Base-by-base conservation (phyloP, 169 alveolate genomes). In the Eimeria falciformis region DNA sequence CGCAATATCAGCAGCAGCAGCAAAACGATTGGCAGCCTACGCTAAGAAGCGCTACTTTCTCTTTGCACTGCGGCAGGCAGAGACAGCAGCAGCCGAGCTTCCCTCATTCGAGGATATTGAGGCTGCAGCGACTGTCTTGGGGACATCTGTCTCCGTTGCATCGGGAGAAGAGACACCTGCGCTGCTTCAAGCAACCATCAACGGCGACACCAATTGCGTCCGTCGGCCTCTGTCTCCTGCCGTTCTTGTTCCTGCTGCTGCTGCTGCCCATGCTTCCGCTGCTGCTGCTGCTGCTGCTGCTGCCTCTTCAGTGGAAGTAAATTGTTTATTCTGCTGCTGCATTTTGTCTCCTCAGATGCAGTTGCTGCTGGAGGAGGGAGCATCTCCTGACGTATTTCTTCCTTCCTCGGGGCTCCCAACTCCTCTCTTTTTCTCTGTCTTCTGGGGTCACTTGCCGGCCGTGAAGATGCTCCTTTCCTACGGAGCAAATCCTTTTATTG, bases 341-440 rank as follows among this genome's bases (percentile, higher is more conserved):
- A 14, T 73, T 21, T 62, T 73, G 53, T n/a, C n/a, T 7, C 55
- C 33, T 21, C 71, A 78, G 88, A 50, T 50, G 45, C 55, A 78
- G 50, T 71, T 78, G 45, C 88, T 78, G 43, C 88, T 78, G 29
- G 53, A 53, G 33, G 33, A 78, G 25, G 88, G 88, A 25, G 88
- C 88, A 21, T 33, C 55, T 46, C 73, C 88, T 11, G 58, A 78
- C 53, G 58, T 78, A 14, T 78, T 25, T 71, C 47, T 46, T 6
- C 68, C n/a, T 27, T 18, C 88, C 23, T n/a, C 56, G 53, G 53
- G 88, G n/a, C 88, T 78, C 21, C 88, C 88, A 5, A 25, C 88
- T 5, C 88, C 88, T 11, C 88, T 78, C 53, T 78, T 78, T 25
- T 47, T 17, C 43, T 45, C 88, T 29, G 88, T 78, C 71, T 78